Evolutionary conservation across 768 basidiomycete species (phyloP), one percentile per base, ranked within the genome.

Genomic region (Collybia sp.): DNA sequence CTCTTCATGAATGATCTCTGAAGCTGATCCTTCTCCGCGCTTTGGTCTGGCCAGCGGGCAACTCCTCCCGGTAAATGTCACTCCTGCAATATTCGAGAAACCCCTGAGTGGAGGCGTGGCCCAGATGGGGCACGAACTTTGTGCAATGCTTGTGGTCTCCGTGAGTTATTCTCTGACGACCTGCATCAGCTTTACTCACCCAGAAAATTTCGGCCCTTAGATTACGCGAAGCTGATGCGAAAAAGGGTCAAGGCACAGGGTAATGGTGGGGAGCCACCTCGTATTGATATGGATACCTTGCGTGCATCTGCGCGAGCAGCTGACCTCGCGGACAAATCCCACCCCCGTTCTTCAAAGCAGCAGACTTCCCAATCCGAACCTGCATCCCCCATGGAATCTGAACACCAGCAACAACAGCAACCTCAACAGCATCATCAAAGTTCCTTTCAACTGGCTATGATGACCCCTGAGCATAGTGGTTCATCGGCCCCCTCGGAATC

Each of bases 41-140:
- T 60, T 62, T 66, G 51, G 60, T 69, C 58, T 58, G 58, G 55
- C 43, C 66, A 91, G 88, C 81, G 88, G 54, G 86, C 88, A 37
- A 88, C 84, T 32, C 88, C 88, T 13, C 88, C 88, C 4, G 88
- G 88, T 9, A 88, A 90, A 59, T 91, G 88, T 56, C 86, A 90
- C 64, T 89, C 88, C 30, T 91, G 88, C 61, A 87, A 88, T 65
- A 90, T 89, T 46, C 73, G 84, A 48, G 88, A 91, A 60, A 91
- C 88, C 3, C 88, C 88, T n/a, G 88, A 91, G 62, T 91, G 88
- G 88, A 66, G 88, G 44, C 77, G 88, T 18, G 88, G 88, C 12
- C 88, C 88, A 2, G 88, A 90, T 57, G 88, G 88, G 3, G 88
- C 88, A 18, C 69, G 88, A 57, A 91, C 88, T 6, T 60, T 91